These are phyloP conservation scores for Tephrocybe sp. DNA, from an alignment of 768 basidiomycete genomes.

Conservation along the genomic window DNA sequence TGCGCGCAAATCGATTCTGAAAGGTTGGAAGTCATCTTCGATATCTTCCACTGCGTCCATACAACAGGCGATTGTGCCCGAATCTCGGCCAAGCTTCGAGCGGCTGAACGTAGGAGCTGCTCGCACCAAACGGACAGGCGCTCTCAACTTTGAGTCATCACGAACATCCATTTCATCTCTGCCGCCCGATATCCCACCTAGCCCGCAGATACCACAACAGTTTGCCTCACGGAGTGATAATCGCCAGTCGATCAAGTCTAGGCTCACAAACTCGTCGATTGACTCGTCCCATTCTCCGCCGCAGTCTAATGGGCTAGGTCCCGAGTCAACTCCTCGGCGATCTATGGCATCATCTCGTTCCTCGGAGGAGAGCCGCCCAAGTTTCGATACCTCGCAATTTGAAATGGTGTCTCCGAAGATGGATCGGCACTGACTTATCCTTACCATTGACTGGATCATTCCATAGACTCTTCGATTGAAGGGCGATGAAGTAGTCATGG, in stretches of 20 bases:
- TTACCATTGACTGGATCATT: constrained; percentile 51
- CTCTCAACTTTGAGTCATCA: constrained; percentile 43
- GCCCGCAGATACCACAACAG: constrained; percentile 59
- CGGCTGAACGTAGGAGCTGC: constrained; percentile 30
- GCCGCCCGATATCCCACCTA: constrained; percentile 57
- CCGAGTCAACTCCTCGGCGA: constrained; percentile 29
- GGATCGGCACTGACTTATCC: constrained; percentile 51
- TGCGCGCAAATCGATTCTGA: constrained; percentile 71
- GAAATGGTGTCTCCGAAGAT: constrained; percentile 61
- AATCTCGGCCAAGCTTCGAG: constrained; percentile 39
- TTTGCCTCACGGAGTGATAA: constrained; percentile 30
- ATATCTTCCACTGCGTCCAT: constrained; percentile 31
- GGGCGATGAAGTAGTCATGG: background rate
- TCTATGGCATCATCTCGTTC: constrained; percentile 44
- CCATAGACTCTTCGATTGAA: constrained; percentile 17
- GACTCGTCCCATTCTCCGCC: constrained; percentile 32
- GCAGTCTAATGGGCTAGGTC: constrained; percentile 20
- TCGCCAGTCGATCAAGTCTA: constrained; percentile 31
- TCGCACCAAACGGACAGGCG: constrained; percentile 45
- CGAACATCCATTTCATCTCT: constrained; percentile 29
- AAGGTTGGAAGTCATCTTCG: constrained; percentile 57
- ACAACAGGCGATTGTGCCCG: constrained; percentile 11
- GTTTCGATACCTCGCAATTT: constrained; percentile 66
- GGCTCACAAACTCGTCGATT: constrained; percentile 32
- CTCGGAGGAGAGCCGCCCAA: constrained; percentile 45